phyloP scores from a whole-genome alignment of 257 asterid species.

The Petunia secreta region DNA sequence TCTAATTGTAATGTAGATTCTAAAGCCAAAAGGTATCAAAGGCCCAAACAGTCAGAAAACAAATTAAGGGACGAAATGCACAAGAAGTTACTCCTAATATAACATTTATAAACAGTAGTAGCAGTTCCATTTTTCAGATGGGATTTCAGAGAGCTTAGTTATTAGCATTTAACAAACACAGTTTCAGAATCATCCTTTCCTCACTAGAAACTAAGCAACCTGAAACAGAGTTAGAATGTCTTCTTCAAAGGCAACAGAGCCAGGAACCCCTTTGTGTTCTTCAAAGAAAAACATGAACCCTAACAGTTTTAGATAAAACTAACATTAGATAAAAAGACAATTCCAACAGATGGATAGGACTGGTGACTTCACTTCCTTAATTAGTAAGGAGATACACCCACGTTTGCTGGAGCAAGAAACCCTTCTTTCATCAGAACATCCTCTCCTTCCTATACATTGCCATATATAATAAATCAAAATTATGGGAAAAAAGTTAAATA shows the following conservation, averaged over 20 bases:
- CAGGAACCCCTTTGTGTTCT: background rate
- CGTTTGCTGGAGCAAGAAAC: constrained; percentile 76
- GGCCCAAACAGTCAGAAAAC: background rate
- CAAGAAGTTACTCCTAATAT: background rate
- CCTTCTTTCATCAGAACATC: constrained; percentile 93
- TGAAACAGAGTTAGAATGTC: constrained; percentile 33
- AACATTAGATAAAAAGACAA: background rate
- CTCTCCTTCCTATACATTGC: constrained; percentile 77
- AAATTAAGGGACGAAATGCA: background rate
- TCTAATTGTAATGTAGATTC: no score
- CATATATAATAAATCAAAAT: background rate
- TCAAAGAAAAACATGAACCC: constrained; percentile 17
- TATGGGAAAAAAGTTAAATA: background rate
- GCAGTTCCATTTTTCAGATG: background rate
- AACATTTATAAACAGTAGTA: background rate
- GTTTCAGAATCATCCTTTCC: constrained; percentile 49
- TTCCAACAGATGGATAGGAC: background rate
- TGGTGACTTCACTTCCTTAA: constrained; percentile 8
- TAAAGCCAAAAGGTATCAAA: background rate
- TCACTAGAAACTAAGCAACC: constrained; percentile 28
- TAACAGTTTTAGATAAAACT: constrained; percentile 4
- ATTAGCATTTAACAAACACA: constrained; percentile 24
- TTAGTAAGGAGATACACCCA: constrained; percentile 85
- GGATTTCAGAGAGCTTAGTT: constrained; percentile 43
- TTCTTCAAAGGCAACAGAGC: constrained; percentile 17